Percentiles rank a stretch among this genome's conserved stretches.
Conservation (phyloP, 1,284 basidiomycete genomes). For the Lentinula novae-zelandiae region DNA sequence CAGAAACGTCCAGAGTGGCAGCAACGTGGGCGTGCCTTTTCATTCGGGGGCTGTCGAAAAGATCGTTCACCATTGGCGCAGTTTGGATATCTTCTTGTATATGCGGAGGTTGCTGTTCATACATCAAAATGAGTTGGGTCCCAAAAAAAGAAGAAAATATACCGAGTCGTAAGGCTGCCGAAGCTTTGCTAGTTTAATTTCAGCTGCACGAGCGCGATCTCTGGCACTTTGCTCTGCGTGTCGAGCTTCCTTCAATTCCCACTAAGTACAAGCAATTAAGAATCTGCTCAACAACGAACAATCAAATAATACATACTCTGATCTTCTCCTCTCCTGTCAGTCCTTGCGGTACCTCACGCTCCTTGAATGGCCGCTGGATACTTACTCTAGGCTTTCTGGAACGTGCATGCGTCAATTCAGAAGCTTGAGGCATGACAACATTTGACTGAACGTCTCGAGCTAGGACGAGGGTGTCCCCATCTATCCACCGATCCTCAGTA, state of each 20-base stretch:
- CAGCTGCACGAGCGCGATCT: neutral
- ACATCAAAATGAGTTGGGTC: neutral
- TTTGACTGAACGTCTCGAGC: too few species aligned
- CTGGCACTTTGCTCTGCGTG: neutral
- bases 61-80: neutral
- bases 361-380: too few species aligned
- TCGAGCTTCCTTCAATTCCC: neutral
- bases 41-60: neutral
- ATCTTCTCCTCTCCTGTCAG: slow-evolving; percentile 8
- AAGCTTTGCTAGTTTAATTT: neutral
- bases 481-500: too few species aligned
- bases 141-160: neutral
- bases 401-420: too few species aligned
- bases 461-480: too few species aligned
- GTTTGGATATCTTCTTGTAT: neutral
- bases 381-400: too few species aligned
- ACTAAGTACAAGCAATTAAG: neutral
- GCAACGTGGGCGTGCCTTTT: too few species aligned
- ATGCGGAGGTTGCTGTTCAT: neutral
- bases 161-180: neutral
- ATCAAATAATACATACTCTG: slow-evolving; percentile 9
- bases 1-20: too few species aligned
- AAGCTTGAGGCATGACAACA: too few species aligned
- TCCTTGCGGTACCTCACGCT: too few species aligned
- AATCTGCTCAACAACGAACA: neutral